Evolutionary conservation across 768 basidiomycete genomes (phyloP).

Genomic region (Cyclocybe aegerita): DNA sequence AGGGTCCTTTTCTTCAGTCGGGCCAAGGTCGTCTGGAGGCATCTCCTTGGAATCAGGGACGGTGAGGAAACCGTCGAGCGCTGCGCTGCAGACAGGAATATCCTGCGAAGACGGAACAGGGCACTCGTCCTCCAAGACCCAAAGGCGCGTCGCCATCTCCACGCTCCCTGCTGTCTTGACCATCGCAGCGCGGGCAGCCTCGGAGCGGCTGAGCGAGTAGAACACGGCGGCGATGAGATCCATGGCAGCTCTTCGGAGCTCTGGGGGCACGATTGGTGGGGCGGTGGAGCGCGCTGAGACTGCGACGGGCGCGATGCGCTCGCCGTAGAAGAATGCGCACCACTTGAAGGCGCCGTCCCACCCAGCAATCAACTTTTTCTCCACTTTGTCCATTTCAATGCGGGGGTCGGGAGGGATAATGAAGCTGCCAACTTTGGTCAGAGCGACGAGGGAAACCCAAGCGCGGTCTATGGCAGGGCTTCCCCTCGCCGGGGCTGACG

Average conservation of each 20-base stretch:
- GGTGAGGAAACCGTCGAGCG: conserved; percentile 27
- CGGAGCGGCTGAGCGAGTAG: conserved; percentile 27
- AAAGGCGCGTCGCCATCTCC: conserved; percentile 33
- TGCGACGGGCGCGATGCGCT: conserved; percentile 18
- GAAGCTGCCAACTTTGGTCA: conserved; percentile 27
- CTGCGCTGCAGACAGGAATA: conserved; percentile 27
- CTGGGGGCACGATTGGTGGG: neutral
- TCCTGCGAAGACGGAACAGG: conserved; percentile 15
- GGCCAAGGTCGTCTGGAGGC: conserved; percentile 7
- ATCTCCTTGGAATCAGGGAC: neutral
- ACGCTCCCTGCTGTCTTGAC: conserved; percentile 27
- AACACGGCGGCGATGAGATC: conserved; percentile 28
- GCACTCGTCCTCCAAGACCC: conserved; percentile 29
- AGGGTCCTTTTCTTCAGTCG: neutral
- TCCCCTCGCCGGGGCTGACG: conserved; percentile 9
- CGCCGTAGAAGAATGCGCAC: conserved; percentile 30
- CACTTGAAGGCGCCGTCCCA: conserved; percentile 39
- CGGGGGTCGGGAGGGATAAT: conserved; percentile 8
- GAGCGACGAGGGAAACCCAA: conserved; percentile 30
- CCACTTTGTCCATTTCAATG: conserved; percentile 16
- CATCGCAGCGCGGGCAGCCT: conserved; percentile 26
- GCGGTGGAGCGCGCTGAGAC: neutral
- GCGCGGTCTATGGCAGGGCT: conserved; percentile 24
- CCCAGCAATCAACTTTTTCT: conserved; percentile 19
- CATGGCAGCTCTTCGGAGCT: conserved; percentile 18